phyloP scores from a whole-genome alignment of 2,329 filamentous ascomycete species.

The Arthroderma sp. region DNA sequence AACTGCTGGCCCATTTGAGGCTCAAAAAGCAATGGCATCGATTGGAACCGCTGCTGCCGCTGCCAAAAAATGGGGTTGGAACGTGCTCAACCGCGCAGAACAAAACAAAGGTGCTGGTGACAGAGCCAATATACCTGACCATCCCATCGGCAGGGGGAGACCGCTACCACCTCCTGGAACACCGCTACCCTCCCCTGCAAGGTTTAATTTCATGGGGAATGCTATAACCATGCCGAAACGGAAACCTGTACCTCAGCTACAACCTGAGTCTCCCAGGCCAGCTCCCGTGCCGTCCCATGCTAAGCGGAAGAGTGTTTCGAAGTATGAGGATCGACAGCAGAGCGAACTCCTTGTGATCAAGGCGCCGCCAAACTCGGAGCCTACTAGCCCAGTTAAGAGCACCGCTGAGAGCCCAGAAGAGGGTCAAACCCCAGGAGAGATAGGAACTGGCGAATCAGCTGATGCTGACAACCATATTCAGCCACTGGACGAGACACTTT shows the following conservation, averaged over 20 bases:
- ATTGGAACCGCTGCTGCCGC: constrained; percentile 41
- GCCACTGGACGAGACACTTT: too few relatives aligned
- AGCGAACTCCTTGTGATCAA: constrained; percentile 52
- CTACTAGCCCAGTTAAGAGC: constrained; percentile 5
- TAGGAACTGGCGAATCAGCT: too few relatives aligned
- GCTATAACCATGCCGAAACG: constrained; percentile 48
- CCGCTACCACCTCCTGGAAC: constrained; percentile 70
- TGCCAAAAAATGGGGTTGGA: constrained; percentile 48
- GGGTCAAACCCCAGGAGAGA: too few relatives aligned
- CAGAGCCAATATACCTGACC: constrained; percentile 36
- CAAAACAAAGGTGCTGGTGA: constrained; percentile 27
- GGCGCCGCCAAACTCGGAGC: constrained; percentile 47
- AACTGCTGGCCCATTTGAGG: constrained; percentile 2
- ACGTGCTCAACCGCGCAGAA: constrained; percentile 35
- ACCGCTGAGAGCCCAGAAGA: not conserved
- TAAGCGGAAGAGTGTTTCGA: constrained; percentile 27
- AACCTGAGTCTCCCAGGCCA: constrained; percentile 20
- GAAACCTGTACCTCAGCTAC: constrained; percentile 43
- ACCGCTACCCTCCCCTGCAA: constrained; percentile 59
- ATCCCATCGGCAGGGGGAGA: constrained; percentile 71
- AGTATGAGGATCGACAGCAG: constrained; percentile 23
- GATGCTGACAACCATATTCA: too few relatives aligned
- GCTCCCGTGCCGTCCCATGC: constrained; percentile 39
- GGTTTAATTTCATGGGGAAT: constrained; percentile 42
- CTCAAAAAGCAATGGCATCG: constrained; percentile 25